Conservation (phyloP, 768 basidiomycete species). For the Lentinula boryana region DNA sequence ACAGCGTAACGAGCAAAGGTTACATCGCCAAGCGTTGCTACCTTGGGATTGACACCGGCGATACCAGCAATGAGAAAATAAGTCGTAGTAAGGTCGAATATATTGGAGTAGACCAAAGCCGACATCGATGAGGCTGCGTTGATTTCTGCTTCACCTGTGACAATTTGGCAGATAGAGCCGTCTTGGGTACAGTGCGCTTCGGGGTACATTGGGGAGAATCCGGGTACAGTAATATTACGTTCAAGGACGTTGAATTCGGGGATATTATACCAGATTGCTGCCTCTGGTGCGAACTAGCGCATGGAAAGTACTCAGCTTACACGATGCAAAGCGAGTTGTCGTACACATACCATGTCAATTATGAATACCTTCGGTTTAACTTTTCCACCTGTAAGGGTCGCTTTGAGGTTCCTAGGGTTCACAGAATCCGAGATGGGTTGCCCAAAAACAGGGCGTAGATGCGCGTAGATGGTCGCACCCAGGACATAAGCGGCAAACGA, state of each 20-base stretch:
- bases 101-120: constrained; percentile 19
- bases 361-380: constrained; percentile 5
- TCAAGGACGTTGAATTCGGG: constrained; percentile 21
- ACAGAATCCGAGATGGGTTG: neutral
- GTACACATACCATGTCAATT: neutral
- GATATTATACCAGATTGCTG: constrained; percentile 14
- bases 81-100: constrained; percentile 26
- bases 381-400: neutral
- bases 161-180: constrained; percentile 25
- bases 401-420: neutral
- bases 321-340: neutral
- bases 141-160: constrained; percentile 28
- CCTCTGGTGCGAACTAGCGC: constrained; percentile 7
- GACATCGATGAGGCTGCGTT: constrained; percentile 28
- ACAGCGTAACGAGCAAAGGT: constrained; percentile 27
- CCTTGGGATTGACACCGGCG: constrained; percentile 25
- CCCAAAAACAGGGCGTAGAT: neutral
- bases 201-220: constrained; percentile 28
- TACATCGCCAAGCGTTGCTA: constrained; percentile 25
- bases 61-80: constrained; percentile 32
- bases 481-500: neutral
- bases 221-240: constrained; percentile 24
- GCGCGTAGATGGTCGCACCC: neutral
- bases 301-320: neutral
- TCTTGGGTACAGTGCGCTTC: constrained; percentile 23